Evolutionary conservation across 257 asterid genomes (phyloP).

Genomic region (Craterostigma plantagineum): DNA sequence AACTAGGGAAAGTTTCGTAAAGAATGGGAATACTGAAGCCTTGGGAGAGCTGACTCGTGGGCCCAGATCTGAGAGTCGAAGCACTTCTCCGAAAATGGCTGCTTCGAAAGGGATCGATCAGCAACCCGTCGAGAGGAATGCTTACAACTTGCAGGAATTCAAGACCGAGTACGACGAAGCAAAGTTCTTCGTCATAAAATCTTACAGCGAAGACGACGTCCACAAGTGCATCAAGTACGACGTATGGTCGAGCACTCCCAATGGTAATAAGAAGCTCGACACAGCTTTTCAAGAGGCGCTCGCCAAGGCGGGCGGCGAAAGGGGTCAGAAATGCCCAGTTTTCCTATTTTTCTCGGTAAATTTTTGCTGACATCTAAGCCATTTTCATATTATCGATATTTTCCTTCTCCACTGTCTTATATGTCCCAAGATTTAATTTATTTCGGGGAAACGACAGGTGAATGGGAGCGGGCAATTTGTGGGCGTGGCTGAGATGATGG

Average conservation of each 20-base stretch:
- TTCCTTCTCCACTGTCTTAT: background rate
- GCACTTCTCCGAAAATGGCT: background rate
- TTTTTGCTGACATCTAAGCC: background rate
- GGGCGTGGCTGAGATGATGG: constrained; percentile 97
- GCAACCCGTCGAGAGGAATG: background rate
- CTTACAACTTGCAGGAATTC: constrained; percentile 51
- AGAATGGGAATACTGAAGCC: background rate
- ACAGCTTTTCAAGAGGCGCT: constrained; percentile 69
- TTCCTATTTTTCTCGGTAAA: constrained; percentile 90
- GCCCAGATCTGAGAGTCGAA: background rate
- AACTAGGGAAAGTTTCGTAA: background rate
- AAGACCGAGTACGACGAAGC: constrained; percentile 48
- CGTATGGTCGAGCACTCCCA: constrained; percentile 94
- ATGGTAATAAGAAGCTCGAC: constrained; percentile 86
- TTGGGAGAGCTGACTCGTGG: background rate
- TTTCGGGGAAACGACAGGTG: constrained; percentile 24
- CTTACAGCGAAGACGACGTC: constrained; percentile 92
- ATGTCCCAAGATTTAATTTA: too few relatives aligned
- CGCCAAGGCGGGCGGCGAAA: constrained; percentile 22
- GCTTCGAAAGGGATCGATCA: background rate
- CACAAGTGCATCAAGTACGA: constrained; percentile 85
- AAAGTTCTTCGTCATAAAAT: constrained; percentile 79
- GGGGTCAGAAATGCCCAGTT: constrained; percentile 30
- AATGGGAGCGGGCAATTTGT: constrained; percentile 97
- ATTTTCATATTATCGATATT: constrained; percentile 2